phyloP scores from a whole-genome alignment of 345 rosid genomes.

The Gossypium longicalyx region DNA sequence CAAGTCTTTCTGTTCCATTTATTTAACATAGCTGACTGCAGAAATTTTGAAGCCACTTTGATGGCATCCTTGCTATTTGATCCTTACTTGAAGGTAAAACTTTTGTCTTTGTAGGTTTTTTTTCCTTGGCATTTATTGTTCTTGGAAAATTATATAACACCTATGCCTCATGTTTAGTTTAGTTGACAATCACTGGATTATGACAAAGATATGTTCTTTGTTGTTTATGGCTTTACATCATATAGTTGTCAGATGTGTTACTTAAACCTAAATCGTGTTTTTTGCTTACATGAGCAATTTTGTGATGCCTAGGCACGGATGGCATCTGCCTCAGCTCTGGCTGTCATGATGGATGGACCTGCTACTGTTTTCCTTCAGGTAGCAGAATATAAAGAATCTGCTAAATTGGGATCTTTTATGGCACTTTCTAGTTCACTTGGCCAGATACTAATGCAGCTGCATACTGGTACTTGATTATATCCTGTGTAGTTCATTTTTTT shows the following conservation, averaged over 20 bases:
- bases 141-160: not conserved
- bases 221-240: not conserved
- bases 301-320: constrained; percentile 63
- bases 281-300: constrained; percentile 20
- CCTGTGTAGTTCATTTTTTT: constrained; percentile 13
- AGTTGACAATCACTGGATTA: constrained; percentile 7
- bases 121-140: not conserved
- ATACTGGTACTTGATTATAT: constrained; percentile 53
- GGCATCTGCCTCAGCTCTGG: constrained; percentile 73
- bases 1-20: constrained; percentile 12
- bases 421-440: constrained; percentile 89
- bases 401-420: constrained; percentile 66
- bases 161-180: not conserved
- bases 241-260: not conserved
- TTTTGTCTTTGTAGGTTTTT: not conserved
- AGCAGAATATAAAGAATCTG: constrained; percentile 80
- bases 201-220: not conserved
- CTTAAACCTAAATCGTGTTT: not conserved
- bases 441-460: constrained; percentile 80
- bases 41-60: constrained; percentile 76
- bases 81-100: constrained; percentile 75
- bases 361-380: constrained; percentile 83
- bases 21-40: constrained; percentile 33
- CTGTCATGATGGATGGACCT: constrained; percentile 78
- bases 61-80: constrained; percentile 86